Percentiles rank a stretch among this genome's conserved stretches.
phyloP scores from a whole-genome alignment of 1,284 basidiomycete genomes.

The Laetiporus sulphureus region DNA sequence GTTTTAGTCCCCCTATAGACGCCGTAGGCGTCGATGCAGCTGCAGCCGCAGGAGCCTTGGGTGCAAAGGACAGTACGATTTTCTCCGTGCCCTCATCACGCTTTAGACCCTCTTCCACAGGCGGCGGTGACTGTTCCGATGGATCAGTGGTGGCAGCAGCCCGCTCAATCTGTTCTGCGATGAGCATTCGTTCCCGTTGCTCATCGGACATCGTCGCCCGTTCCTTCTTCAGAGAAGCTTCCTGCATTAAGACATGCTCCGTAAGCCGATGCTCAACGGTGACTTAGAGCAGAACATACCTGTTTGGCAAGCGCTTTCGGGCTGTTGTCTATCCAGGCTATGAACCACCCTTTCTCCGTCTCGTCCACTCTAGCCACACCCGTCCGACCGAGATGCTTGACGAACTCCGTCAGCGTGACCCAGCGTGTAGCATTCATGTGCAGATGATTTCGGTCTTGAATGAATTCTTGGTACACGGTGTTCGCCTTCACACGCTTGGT shows the following conservation, averaged over 20 bases:
- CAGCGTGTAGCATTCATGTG: slow-evolving; percentile 99
- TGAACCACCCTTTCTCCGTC: slow-evolving; percentile 96
- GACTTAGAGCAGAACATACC: slow-evolving; percentile 36
- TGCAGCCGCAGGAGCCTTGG: slow-evolving; percentile 40
- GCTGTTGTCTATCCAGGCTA: slow-evolving; percentile 95
- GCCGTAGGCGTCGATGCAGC: slow-evolving; percentile 22
- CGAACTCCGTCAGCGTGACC: slow-evolving; percentile 94
- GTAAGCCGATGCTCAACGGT: background rate
- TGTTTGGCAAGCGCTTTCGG: slow-evolving; percentile 91
- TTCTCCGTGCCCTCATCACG: slow-evolving; percentile 70
- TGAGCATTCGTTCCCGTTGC: slow-evolving; percentile 84
- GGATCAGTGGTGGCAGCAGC: slow-evolving; percentile 42
- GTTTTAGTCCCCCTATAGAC: slow-evolving; percentile 51
- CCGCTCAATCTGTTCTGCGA: slow-evolving; percentile 92
- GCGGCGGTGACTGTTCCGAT: slow-evolving; percentile 25
- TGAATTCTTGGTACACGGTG: slow-evolving; percentile 97
- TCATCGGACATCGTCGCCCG: slow-evolving; percentile 90
- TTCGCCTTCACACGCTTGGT: slow-evolving; percentile 94
- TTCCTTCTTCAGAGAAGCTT: slow-evolving; percentile 89
- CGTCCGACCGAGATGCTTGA: slow-evolving; percentile 83
- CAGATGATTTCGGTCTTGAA: slow-evolving; percentile 88
- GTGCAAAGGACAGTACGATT: slow-evolving; percentile 62
- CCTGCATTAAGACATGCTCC: slow-evolving; percentile 36
- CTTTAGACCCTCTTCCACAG: slow-evolving; percentile 57
- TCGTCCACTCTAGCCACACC: slow-evolving; percentile 94